Percentiles rank a stretch among this genome's conserved stretches.
Evolutionary conservation across 805 yeast species (phyloP).

Genomic region (Dipodascus albidus): DNA sequence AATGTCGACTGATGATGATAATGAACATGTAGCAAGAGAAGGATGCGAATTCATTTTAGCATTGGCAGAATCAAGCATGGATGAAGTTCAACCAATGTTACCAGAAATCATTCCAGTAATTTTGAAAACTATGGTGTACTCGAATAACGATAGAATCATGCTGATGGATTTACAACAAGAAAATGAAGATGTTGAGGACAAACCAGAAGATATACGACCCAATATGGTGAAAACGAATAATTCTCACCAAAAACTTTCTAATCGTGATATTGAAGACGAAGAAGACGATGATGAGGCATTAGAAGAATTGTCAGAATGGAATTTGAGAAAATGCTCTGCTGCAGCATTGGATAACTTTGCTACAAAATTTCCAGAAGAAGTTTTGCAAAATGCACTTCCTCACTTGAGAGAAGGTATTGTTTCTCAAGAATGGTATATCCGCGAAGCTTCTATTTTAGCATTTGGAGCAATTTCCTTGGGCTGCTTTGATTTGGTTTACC

Average conservation of each 20-base stretch:
- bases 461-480: conserved; percentile 93
- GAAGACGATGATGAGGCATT: conserved; percentile 67
- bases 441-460: conserved; percentile 90
- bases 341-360: conserved; percentile 83
- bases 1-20: conserved; percentile 34
- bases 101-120: conserved; percentile 62
- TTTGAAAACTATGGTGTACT: conserved; percentile 73
- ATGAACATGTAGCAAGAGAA: conserved; percentile 73
- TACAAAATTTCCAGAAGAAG: conserved; percentile 51
- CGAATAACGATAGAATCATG: conserved; percentile 64
- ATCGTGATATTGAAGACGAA: conserved; percentile 48
- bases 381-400: conserved; percentile 60
- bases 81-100: conserved; percentile 50
- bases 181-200: conserved; percentile 68
- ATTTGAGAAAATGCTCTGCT: conserved; percentile 85
- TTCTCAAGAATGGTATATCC: conserved; percentile 69
- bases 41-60: conserved; percentile 87
- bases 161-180: conserved; percentile 61
- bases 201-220: conserved; percentile 81
- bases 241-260: conserved; percentile 27
- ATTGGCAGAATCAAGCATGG: conserved; percentile 51
- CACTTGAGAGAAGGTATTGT: conserved; percentile 58
- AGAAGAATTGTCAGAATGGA: conserved; percentile 71
- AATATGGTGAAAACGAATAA: conserved; percentile 57
- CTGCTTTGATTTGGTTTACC: conserved; percentile 58